These are phyloP conservation scores for Caryopteris hybrid DNA, from an alignment of 305 asterid genomes.

Conservation along the genomic window DNA sequence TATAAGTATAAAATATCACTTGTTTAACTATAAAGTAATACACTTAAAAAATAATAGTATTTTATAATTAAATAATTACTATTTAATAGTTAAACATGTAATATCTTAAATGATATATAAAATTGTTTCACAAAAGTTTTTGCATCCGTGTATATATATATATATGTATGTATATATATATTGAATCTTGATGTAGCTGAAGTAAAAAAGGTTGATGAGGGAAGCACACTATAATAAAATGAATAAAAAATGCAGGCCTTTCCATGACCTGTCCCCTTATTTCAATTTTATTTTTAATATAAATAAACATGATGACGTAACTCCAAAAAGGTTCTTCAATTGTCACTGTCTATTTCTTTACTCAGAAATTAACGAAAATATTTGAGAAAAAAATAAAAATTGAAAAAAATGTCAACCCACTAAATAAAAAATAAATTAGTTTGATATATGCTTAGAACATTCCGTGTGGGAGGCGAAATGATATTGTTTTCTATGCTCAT, in stretches of 20 bases:
- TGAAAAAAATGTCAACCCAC: conserved; percentile 22
- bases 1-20: no score
- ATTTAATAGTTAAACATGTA: no score
- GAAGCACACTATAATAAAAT: neutral
- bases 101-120: no score
- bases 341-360: conserved; percentile 16
- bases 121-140: no score
- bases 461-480: conserved; percentile 16
- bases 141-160: no score
- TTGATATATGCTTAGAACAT: conserved; percentile 29
- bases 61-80: no score
- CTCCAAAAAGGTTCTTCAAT: conserved; percentile 16
- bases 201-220: neutral
- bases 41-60: no score
- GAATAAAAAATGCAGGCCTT: conserved; percentile 13
- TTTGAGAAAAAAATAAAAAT: neutral
- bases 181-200: no score
- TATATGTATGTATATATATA: no score
- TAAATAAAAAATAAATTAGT: neutral
- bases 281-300: neutral
- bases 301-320: conserved; percentile 14
- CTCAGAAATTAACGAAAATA: conserved; percentile 1
- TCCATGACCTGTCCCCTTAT: no score
- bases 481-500: conserved; percentile 9
- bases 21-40: no score